Percentiles rank a stretch among this genome's conserved stretches.
phyloP scores from a whole-genome alignment of 2,329 filamentous ascomycete species.

The Fusarium sp. region DNA sequence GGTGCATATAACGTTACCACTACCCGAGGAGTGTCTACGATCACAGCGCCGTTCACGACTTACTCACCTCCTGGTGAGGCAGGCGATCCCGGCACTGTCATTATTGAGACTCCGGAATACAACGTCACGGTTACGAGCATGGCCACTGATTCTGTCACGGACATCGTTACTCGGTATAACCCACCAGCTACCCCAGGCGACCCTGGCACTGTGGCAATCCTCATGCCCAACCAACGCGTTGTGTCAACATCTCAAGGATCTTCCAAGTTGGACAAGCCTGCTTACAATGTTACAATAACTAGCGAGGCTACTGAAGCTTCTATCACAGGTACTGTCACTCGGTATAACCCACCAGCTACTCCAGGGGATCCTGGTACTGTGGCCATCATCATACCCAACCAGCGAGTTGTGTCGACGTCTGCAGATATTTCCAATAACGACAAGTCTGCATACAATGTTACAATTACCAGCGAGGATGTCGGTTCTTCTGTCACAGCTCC shows the following conservation, averaged over 20 bases:
- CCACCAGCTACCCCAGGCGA: background rate
- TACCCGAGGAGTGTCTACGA: background rate
- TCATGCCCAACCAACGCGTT: background rate
- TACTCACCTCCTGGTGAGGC: background rate
- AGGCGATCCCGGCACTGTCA: conserved; percentile 5
- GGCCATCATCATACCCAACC: background rate
- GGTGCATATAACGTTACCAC: conserved; percentile 7
- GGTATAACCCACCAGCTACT: background rate
- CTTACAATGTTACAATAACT: conserved; percentile 28
- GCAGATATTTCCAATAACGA: background rate
- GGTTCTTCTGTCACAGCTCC: conserved; percentile 1
- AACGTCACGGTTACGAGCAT: conserved; percentile 11
- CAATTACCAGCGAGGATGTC: conserved; percentile 6
- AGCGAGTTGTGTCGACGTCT: background rate
- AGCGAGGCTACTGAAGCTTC: background rate
- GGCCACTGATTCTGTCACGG: background rate
- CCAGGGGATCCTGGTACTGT: background rate
- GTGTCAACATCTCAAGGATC: background rate
- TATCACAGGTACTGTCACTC: background rate
- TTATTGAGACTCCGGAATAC: conserved; percentile 10
- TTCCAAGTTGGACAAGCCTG: background rate
- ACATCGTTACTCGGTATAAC: background rate
- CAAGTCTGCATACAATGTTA: conserved; percentile 17
- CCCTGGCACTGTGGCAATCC: background rate
- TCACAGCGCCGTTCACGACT: conserved; percentile 3